A percentile compares a stretch with the other conserved stretches of the same genome.
These are phyloP conservation scores for Babesia gibsoni DNA, from an alignment of 169 alveolate species.

Conservation along the genomic window DNA sequence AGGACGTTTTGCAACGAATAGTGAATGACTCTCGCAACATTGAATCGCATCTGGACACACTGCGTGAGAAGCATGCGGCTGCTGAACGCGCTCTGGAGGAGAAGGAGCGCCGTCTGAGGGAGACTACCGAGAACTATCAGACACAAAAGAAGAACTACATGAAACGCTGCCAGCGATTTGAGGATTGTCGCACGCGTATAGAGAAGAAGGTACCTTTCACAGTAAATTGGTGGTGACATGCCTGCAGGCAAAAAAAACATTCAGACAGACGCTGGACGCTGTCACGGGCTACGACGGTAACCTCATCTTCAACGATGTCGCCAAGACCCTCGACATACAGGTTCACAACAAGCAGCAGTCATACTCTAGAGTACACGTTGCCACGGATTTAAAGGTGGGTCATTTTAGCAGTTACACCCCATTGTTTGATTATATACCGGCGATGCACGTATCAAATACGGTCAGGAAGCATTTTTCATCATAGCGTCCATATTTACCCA, in stretches of 20 bases:
- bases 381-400: constrained; percentile 55
- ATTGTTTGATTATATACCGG: not conserved
- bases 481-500: not conserved
- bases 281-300: constrained; percentile 63
- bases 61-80: constrained; percentile 16
- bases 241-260: constrained; percentile 42
- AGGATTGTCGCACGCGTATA: constrained; percentile 39
- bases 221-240: not conserved
- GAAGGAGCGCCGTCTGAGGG: constrained; percentile 31
- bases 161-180: constrained; percentile 39
- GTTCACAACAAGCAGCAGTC: constrained; percentile 62
- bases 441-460: not conserved
- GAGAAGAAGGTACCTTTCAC: constrained; percentile 5
- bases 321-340: constrained; percentile 59
- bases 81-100: constrained; percentile 36
- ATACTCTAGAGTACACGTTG: constrained; percentile 50
- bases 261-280: constrained; percentile 48
- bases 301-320: constrained; percentile 59
- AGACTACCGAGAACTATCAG: constrained; percentile 48
- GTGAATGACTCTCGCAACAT: constrained; percentile 34
- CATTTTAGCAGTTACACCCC: not conserved
- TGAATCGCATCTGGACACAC: constrained; percentile 32
- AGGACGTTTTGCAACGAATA: constrained; percentile 33
- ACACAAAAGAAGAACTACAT: constrained; percentile 44
- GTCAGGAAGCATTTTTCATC: not conserved